Evolutionary conservation across 306 rosid genomes (phyloP).

Genomic region (Cicer pinnatifidum): DNA sequence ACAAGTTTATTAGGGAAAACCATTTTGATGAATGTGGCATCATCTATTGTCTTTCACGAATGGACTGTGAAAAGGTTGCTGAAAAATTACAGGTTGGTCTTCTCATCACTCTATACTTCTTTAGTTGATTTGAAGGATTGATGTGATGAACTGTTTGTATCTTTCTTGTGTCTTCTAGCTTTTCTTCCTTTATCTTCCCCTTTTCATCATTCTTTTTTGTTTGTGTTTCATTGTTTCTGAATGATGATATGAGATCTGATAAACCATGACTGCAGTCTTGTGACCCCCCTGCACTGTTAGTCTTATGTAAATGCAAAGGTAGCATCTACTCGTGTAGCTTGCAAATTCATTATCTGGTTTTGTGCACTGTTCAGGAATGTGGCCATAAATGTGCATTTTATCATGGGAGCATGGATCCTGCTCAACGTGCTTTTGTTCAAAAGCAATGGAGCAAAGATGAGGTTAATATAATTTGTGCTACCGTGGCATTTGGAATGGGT

Average conservation of each 20-base stretch:
- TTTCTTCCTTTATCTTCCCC: background rate
- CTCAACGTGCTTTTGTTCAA: constrained; percentile 85
- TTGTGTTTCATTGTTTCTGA: constrained; percentile 32
- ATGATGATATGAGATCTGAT: constrained; percentile 9
- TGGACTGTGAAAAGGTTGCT: constrained; percentile 98
- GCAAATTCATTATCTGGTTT: constrained; percentile 43
- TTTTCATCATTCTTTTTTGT: constrained; percentile 32
- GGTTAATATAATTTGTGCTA: constrained; percentile 90
- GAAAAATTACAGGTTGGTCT: constrained; percentile 84
- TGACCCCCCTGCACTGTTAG: constrained; percentile 27
- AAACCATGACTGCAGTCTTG: constrained; percentile 24
- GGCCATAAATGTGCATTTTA: constrained; percentile 96
- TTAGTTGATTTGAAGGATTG: constrained; percentile 35
- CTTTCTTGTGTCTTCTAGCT: constrained; percentile 39
- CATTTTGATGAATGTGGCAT: constrained; percentile 96
- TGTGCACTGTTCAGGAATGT: constrained; percentile 68
- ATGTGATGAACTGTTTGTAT: background rate
- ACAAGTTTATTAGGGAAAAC: constrained; percentile 81
- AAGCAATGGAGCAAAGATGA: constrained; percentile 99
- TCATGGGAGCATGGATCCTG: constrained; percentile 93
- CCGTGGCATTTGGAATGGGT: constrained; percentile 99
- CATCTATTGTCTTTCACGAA: constrained; percentile 94
- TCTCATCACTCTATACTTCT: constrained; percentile 31
- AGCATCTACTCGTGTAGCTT: constrained; percentile 13
- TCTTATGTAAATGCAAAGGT: constrained; percentile 33